Evolutionary conservation across 2,329 filamentous ascomycete species (phyloP).

Genomic region (Penicillium occitanis): DNA sequence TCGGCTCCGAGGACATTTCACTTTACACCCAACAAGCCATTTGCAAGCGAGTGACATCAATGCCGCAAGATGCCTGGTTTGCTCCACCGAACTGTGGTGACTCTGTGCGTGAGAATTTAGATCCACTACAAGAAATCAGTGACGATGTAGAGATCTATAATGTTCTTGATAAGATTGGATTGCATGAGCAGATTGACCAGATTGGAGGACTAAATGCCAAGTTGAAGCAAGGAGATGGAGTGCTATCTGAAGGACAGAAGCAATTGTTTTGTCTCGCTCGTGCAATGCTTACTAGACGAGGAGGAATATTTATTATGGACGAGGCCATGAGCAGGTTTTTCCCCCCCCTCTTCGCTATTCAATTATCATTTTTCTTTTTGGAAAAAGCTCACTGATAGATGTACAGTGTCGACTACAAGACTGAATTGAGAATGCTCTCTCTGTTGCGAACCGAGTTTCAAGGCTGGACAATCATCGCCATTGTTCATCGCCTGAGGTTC

Average conservation of each 20-base stretch:
- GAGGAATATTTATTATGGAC: conserved; percentile 47
- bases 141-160: conserved; percentile 38
- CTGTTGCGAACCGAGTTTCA: conserved; percentile 56
- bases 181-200: conserved; percentile 47
- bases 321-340: conserved; percentile 40
- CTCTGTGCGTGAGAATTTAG: conserved; percentile 39
- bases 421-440: conserved; percentile 58
- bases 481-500: conserved; percentile 56
- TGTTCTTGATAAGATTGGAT: conserved; percentile 39
- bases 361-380: not conserved
- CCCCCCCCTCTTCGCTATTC: not conserved
- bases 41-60: conserved; percentile 41
- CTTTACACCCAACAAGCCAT: conserved; percentile 40
- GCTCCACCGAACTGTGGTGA: conserved; percentile 34
- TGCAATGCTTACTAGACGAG: conserved; percentile 52
- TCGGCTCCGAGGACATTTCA: conserved; percentile 45
- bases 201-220: conserved; percentile 30
- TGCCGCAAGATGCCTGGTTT: conserved; percentile 47
- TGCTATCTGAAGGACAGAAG: conserved; percentile 59
- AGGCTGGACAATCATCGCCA: conserved; percentile 58
- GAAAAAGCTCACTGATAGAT: not conserved
- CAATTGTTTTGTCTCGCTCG: conserved; percentile 65
- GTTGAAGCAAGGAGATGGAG: conserved; percentile 14
- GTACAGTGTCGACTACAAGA: conserved; percentile 55
- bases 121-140: conserved; percentile 34